These are phyloP conservation scores for Neurospora sp. DNA, from an alignment of 495 filamentous ascomycete species.

Conservation along the genomic window DNA sequence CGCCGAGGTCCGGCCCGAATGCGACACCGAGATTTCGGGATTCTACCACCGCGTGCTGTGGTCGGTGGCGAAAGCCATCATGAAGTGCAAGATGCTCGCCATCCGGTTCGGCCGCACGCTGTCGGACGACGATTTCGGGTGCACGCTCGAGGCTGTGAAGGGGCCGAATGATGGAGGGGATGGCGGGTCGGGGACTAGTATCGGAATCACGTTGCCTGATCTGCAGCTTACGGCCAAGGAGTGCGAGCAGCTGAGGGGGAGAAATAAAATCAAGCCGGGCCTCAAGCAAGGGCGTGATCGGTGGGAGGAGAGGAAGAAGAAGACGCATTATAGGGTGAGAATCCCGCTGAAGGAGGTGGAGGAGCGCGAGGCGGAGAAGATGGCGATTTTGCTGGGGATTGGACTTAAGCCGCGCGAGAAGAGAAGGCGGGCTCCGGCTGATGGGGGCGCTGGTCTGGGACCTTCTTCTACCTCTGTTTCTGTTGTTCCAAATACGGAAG, in stretches of 20 bases:
- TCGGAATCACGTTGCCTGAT: slow-evolving; percentile 42
- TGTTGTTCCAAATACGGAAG: background rate
- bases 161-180: slow-evolving; percentile 22
- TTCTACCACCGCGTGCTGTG: slow-evolving; percentile 74
- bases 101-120: slow-evolving; percentile 34
- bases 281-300: slow-evolving; percentile 10
- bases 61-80: slow-evolving; percentile 70
- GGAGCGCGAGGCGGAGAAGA: slow-evolving; percentile 22
- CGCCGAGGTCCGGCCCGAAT: slow-evolving; percentile 33
- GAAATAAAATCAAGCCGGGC: slow-evolving; percentile 17
- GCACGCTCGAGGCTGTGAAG: slow-evolving; percentile 29
- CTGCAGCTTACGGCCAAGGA: slow-evolving; percentile 39
- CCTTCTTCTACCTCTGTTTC: background rate
- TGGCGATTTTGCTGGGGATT: slow-evolving; percentile 16
- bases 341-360: slow-evolving; percentile 28
- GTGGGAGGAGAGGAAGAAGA: slow-evolving; percentile 15
- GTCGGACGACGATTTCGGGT: slow-evolving; percentile 41
- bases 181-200: slow-evolving; percentile 27
- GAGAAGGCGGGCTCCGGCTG: background rate
- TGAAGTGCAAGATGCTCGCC: slow-evolving; percentile 68
- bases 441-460: background rate
- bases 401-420: background rate
- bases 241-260: slow-evolving; percentile 19
- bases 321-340: slow-evolving; percentile 25
- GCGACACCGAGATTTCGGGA: slow-evolving; percentile 55